Evolutionary conservation across 2,329 filamentous ascomycete species (phyloP), one percentile per base, ranked within the genome.

Genomic region (Pyrenophora tritici-repentis): DNA sequence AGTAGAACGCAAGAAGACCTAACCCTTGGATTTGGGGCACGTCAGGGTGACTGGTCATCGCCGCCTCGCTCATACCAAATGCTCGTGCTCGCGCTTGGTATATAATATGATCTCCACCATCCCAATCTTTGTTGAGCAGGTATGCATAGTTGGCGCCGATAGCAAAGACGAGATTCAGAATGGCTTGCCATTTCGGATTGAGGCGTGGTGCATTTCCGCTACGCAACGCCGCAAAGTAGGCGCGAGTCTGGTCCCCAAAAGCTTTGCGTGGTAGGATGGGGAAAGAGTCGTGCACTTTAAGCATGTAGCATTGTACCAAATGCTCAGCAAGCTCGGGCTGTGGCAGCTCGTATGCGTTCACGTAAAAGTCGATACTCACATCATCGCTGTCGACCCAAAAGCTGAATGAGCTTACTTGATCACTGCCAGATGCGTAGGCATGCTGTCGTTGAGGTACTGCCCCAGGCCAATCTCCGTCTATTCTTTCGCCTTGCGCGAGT

Each of bases 131-230:
- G 37, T 69, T 59, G n/a, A 60, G 56, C 22, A 74, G 63, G 44
- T 72, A 64, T n/a, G 68, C 68, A 41, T 74, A 70, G 45, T 70
- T 71, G 32, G 75, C 70, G 4, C 69, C 75, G n/a, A 78, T 73
- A 3, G 75, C 75, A 47, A 77, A 75, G 2, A 77, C 67, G 20
- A 77, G 49, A 34, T 78, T 76, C 44, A 77, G 33, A 14, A 75
- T 74, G 6, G 70, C 70, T 31, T 72, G 66, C 74, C 75, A 77
- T 42, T 63, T 68, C 7, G 46, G 43, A 33, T 58, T 66, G 3
- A 66, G 48, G 3, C 40, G 54, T 2, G 59, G 55, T 13, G 59
- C 48, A 10, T 56, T 63, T 9, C 59, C 62, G 16, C 43, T 53
- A 8, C 61, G 55, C n/a, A 61, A n/a, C 2, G 58, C 58, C 16